These are phyloP conservation scores for Cunninghamia lanceolata DNA, from an alignment of 75 land plant genomes.

Conservation along the genomic window DNA sequence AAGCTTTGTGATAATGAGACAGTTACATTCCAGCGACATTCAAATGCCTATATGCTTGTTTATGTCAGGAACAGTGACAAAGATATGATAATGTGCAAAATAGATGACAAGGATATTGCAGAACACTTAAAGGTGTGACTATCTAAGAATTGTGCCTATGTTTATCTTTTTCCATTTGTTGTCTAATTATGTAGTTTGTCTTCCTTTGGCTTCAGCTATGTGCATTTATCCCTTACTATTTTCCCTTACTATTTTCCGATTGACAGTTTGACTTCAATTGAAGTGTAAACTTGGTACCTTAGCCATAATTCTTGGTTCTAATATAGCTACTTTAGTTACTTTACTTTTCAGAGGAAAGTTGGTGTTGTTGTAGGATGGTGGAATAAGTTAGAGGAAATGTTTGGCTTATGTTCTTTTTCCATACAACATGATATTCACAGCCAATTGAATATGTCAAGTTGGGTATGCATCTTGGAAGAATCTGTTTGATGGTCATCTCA, in stretches of 20 bases:
- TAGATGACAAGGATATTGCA: background rate
- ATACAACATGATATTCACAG: background rate
- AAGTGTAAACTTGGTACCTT: background rate
- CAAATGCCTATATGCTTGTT: constrained; percentile 6
- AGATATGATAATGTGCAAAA: constrained; percentile 1
- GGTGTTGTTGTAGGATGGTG: background rate
- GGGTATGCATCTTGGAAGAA: background rate
- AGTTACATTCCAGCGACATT: background rate
- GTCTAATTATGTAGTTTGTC: background rate
- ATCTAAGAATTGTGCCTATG: background rate
- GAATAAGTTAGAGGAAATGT: background rate
- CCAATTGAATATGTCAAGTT: background rate
- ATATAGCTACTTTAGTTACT: background rate
- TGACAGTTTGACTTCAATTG: background rate
- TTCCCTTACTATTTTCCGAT: background rate
- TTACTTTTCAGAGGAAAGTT: background rate
- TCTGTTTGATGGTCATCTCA: background rate
- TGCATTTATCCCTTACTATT: background rate
- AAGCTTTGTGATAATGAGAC: background rate
- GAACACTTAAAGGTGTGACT: background rate
- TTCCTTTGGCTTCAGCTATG: background rate
- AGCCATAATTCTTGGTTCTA: background rate
- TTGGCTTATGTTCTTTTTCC: background rate
- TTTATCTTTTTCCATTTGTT: background rate
- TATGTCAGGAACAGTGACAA: constrained; percentile 2